These are phyloP conservation scores for Hamigera avellanea DNA, from an alignment of 495 filamentous ascomycete species.

Conservation along the genomic window DNA sequence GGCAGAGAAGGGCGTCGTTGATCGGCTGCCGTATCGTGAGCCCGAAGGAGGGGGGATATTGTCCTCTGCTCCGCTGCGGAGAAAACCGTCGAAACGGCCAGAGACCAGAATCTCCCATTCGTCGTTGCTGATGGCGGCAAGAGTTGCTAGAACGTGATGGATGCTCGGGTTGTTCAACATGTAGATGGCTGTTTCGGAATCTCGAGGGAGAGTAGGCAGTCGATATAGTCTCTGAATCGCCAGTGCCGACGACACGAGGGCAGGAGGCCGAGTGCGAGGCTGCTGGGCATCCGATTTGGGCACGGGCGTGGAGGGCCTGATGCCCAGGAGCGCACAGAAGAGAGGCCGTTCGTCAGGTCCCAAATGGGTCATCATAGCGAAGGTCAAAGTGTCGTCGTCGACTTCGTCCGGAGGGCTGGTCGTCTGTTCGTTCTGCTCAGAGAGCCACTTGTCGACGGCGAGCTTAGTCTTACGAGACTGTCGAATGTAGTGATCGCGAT, in stretches of 20 bases:
- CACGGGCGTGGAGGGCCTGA: conserved; percentile 40
- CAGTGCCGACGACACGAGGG: conserved; percentile 56
- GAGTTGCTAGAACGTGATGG: conserved; percentile 77
- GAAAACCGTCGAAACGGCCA: conserved; percentile 92
- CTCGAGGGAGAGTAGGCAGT: conserved; percentile 55
- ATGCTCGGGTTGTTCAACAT: conserved; percentile 72
- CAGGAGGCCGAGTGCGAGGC: conserved; percentile 50
- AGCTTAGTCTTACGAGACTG: conserved; percentile 79
- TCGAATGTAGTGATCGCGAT: conserved; percentile 73
- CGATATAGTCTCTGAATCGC: conserved; percentile 81
- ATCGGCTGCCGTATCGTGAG: conserved; percentile 23
- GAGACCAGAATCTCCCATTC: conserved; percentile 97
- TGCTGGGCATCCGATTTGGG: conserved; percentile 26
- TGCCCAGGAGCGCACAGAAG: conserved; percentile 68
- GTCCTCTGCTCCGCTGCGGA: conserved; percentile 84
- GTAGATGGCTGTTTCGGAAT: conserved; percentile 78
- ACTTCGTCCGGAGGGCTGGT: conserved; percentile 71
- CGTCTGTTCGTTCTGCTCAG: conserved; percentile 56
- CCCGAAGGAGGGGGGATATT: conserved; percentile 17
- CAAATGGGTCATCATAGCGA: conserved; percentile 84
- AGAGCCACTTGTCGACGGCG: conserved; percentile 78
- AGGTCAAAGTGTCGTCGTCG: conserved; percentile 84
- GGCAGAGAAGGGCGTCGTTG: conserved; percentile 31
- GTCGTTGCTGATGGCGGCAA: conserved; percentile 70
- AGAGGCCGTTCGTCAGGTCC: conserved; percentile 59